These are phyloP conservation scores for Acer saccharum DNA, from an alignment of 345 rosid species.

Conservation along the genomic window DNA sequence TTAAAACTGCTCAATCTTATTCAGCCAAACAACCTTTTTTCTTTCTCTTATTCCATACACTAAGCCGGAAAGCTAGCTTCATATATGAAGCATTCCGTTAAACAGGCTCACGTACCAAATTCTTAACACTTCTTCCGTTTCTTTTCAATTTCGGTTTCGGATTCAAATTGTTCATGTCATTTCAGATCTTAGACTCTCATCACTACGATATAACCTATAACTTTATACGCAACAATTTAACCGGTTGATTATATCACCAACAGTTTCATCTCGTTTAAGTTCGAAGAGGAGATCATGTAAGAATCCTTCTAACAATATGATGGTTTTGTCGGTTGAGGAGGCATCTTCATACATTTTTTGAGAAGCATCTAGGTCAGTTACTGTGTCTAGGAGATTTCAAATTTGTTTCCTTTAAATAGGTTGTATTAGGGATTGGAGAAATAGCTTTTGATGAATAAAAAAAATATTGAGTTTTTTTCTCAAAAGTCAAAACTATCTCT, in stretches of 20 bases:
- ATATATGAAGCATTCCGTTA: background rate
- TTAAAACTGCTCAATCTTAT: background rate
- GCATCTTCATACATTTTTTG: conserved; percentile 66
- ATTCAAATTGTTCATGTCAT: background rate
- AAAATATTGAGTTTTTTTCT: no score
- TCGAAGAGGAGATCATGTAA: conserved; percentile 90
- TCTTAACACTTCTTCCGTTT: background rate
- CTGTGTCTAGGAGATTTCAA: conserved; percentile 38
- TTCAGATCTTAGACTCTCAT: background rate
- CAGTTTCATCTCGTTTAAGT: conserved; percentile 69
- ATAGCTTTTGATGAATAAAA: no score
- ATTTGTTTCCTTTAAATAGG: no score
- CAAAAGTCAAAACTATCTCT: no score
- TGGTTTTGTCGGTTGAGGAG: conserved; percentile 69
- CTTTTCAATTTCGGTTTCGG: no score
- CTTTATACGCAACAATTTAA: conserved; percentile 48
- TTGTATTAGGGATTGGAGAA: no score
- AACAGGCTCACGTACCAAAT: background rate
- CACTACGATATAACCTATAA: background rate
- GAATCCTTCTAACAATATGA: conserved; percentile 68
- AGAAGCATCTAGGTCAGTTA: conserved; percentile 81
- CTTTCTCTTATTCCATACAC: background rate
- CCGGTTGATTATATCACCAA: conserved; percentile 69
- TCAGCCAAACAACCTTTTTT: background rate
- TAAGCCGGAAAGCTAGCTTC: conserved; percentile 15